Conservation (phyloP, 176 grass and related monocot genomes). For the Bolboschoenus planiculmis region DNA sequence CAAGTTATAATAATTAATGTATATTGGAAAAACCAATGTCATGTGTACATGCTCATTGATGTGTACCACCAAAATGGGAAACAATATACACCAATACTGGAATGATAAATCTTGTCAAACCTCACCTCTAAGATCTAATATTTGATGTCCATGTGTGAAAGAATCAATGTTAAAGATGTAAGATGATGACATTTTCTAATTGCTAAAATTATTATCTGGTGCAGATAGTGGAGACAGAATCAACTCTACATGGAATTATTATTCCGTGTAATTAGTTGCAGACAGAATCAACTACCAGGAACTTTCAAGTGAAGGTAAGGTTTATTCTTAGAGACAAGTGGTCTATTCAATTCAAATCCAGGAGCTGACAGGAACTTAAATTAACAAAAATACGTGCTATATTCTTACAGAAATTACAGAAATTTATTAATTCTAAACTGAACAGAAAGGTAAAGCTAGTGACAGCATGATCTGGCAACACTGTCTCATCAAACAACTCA, state of each 20-base stretch:
- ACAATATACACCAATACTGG: not conserved
- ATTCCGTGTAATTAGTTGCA: not conserved
- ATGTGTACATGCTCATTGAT: not conserved
- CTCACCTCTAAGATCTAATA: not conserved
- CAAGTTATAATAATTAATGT: not conserved
- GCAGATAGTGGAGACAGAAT: not conserved
- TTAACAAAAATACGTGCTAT: not conserved
- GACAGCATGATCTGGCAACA: not conserved
- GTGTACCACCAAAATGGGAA: not conserved
- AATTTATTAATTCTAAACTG: not conserved
- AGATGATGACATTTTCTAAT: not conserved
- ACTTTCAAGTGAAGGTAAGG: not conserved
- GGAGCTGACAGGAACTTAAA: not conserved
- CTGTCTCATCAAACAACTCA: not conserved
- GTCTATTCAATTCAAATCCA: not conserved
- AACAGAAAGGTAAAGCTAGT: not conserved
- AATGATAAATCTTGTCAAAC: not conserved
- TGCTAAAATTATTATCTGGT: no score
- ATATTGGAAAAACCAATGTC: not conserved
- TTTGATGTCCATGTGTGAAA: not conserved
- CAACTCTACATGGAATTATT: not conserved
- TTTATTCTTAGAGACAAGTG: not conserved
- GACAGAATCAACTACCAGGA: not conserved
- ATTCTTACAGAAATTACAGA: not conserved
- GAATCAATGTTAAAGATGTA: not conserved